These are phyloP conservation scores for Adenanthera pavonina DNA, from an alignment of 306 rosid species.

Conservation along the genomic window DNA sequence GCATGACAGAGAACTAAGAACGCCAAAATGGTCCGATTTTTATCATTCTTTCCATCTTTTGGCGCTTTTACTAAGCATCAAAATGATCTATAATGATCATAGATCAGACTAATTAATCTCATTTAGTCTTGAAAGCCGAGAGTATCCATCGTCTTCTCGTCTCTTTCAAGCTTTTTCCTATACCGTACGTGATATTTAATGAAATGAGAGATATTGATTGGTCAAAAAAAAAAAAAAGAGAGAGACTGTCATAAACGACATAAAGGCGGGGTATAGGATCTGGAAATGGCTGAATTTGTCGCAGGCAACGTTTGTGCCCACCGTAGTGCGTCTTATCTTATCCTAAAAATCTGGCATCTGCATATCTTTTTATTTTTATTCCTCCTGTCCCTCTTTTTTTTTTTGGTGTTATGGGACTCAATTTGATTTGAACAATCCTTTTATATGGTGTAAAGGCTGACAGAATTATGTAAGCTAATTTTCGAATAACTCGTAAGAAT, in stretches of 20 bases:
- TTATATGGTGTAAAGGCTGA: no score
- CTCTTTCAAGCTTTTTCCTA: conserved; percentile 4
- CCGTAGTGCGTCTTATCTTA: conserved; percentile 22
- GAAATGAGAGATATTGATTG: not conserved
- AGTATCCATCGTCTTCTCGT: not conserved
- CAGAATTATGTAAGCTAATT: no score
- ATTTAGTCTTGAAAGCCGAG: not conserved
- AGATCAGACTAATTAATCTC: no score
- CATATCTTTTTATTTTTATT: not conserved
- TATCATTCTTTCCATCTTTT: not conserved
- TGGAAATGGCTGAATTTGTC: not conserved
- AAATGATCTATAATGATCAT: no score
- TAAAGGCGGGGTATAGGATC: not conserved
- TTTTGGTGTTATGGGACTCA: not conserved
- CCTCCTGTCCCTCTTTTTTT: not conserved
- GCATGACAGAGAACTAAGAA: no score
- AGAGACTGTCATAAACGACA: not conserved
- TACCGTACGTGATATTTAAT: not conserved
- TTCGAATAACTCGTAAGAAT: no score
- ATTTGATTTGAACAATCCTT: not conserved
- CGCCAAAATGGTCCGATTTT: not conserved
- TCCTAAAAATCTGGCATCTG: not conserved
- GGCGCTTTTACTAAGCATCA: no score
- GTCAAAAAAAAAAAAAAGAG: no score
- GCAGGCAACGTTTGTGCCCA: not conserved